Conservation (phyloP, 164 flowering plant genomes). For the Platanus orientalis region DNA sequence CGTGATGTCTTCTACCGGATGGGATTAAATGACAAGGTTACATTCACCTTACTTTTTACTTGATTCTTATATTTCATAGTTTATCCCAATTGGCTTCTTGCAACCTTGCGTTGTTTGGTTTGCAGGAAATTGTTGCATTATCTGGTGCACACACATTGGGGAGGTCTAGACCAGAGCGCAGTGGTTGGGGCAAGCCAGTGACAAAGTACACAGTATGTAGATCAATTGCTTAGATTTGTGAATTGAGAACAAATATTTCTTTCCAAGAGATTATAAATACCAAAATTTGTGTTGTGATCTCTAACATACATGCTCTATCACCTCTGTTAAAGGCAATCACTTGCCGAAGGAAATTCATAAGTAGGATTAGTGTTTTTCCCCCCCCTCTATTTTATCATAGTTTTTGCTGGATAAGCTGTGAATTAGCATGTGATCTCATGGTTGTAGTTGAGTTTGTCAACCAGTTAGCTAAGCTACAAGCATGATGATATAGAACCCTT, state of each 20-base stretch:
- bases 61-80: slow-evolving; percentile 3
- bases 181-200: slow-evolving; percentile 99
- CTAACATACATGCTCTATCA: too few relatives aligned
- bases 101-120: slow-evolving; percentile 5
- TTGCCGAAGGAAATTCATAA: too few relatives aligned
- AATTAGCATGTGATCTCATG: too few relatives aligned
- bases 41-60: background rate
- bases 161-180: slow-evolving; percentile 95
- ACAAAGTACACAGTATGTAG: slow-evolving; percentile 86
- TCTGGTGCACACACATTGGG: slow-evolving; percentile 99
- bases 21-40: slow-evolving; percentile 94
- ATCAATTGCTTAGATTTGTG: background rate
- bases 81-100: background rate
- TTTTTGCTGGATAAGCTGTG: too few relatives aligned
- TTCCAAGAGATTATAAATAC: background rate
- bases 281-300: too few relatives aligned
- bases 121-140: slow-evolving; percentile 93
- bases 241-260: background rate
- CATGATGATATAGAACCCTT: too few relatives aligned
- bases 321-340: too few relatives aligned
- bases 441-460: too few relatives aligned
- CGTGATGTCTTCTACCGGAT: slow-evolving; percentile 92
- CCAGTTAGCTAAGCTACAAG: too few relatives aligned
- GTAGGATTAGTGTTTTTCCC: too few relatives aligned
- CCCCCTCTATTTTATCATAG: too few relatives aligned